phyloP scores from a whole-genome alignment of 352 stramenopile genomes.

The Phytophthora nicotianae region DNA sequence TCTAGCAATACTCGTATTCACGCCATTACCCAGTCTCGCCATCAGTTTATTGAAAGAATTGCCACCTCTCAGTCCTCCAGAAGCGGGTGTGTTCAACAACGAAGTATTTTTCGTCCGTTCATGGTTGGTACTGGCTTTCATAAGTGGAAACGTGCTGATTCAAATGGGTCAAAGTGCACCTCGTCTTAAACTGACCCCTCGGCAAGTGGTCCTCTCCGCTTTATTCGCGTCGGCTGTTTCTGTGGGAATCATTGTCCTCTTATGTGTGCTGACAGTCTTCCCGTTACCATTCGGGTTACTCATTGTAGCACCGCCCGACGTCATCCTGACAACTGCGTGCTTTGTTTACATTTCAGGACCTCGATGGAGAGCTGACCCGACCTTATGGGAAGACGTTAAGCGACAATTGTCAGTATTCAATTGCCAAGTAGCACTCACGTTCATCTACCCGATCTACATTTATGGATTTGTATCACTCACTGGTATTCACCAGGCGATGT shows the following conservation, averaged over 20 bases:
- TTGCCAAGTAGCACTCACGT: constrained; percentile 21
- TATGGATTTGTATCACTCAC: constrained; percentile 37
- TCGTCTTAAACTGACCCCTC: constrained; percentile 16
- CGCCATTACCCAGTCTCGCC: constrained; percentile 19
- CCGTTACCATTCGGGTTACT: constrained; percentile 48
- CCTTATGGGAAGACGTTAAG: constrained; percentile 22
- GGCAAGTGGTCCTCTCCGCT: constrained; percentile 9
- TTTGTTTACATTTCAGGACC: constrained; percentile 26
- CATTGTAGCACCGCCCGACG: constrained; percentile 15
- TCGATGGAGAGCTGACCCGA: constrained; percentile 11
- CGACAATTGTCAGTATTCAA: constrained; percentile 24
- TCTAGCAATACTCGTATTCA: constrained; percentile 13
- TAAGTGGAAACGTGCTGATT: constrained; percentile 15
- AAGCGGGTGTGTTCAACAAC: constrained; percentile 23
- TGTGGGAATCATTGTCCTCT: constrained; percentile 8
- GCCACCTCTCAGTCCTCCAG: constrained; percentile 15
- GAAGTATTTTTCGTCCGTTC: constrained; percentile 19
- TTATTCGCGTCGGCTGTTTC: constrained; percentile 9
- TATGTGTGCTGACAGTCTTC: constrained; percentile 35
- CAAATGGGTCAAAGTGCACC: constrained; percentile 29
- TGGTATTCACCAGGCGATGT: constrained; percentile 26
- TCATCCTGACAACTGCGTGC: constrained; percentile 7
- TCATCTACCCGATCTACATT: constrained; percentile 58
- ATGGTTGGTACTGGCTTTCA: constrained; percentile 22
- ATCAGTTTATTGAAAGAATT: constrained; percentile 26